Evolutionary conservation across 371 early-diverging fungal genomes (phyloP).

Genomic region (Syncephalastrum monosporum): DNA sequence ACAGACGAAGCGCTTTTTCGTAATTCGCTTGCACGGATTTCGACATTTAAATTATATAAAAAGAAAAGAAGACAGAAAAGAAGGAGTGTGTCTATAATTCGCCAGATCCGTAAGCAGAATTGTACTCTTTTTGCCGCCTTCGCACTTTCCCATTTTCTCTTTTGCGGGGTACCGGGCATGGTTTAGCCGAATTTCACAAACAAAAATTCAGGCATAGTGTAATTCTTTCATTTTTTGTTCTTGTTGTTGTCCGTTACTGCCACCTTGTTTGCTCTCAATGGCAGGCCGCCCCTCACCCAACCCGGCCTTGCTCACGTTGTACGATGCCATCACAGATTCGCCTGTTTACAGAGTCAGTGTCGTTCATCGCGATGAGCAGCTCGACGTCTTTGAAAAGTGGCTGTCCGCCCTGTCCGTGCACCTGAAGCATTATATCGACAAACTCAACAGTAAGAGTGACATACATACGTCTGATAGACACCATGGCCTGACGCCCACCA

Average conservation of each 20-base stretch:
- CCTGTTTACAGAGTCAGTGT: slow-evolving; percentile 66
- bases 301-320: slow-evolving; percentile 26
- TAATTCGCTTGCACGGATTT: slow-evolving; percentile 8
- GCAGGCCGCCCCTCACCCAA: slow-evolving; percentile 11
- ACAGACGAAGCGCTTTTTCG: slow-evolving; percentile 18
- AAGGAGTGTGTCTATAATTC: too few species aligned
- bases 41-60: too few species aligned
- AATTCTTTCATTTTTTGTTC: background rate
- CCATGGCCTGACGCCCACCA: background rate
- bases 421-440: slow-evolving; percentile 40
- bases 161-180: too few species aligned
- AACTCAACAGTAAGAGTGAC: slow-evolving; percentile 39
- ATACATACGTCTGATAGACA: background rate
- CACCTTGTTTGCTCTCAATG: background rate
- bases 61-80: too few species aligned
- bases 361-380: slow-evolving; percentile 62
- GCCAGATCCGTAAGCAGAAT: too few species aligned
- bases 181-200: too few species aligned
- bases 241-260: slow-evolving; percentile 1
- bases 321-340: slow-evolving; percentile 62
- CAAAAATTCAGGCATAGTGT: too few species aligned
- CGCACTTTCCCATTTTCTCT: too few species aligned
- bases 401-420: slow-evolving; percentile 45
- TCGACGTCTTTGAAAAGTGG: slow-evolving; percentile 65
- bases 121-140: too few species aligned